Conservation (phyloP, 1,139 yeast species). For the Petasospora rhodanensis region DNA sequence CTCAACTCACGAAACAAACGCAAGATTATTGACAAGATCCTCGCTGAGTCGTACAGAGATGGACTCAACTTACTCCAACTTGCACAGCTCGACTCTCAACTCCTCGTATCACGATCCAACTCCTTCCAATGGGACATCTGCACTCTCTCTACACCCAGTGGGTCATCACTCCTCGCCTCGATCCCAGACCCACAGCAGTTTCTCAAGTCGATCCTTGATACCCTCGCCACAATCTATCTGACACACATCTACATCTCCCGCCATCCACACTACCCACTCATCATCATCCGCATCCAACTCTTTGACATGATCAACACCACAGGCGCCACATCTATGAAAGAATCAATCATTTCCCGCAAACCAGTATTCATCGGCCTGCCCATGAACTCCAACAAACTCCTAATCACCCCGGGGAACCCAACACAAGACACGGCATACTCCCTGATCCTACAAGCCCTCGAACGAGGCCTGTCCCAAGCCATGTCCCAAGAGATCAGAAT, state of each 20-base stretch:
- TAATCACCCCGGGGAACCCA: conserved; percentile 31
- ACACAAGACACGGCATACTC: conserved; percentile 40
- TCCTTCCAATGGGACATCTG: conserved; percentile 39
- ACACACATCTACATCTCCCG: conserved; percentile 63
- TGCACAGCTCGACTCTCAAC: conserved; percentile 68
- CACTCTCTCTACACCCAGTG: conserved; percentile 4
- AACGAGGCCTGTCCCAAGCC: conserved; percentile 42
- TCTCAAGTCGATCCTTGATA: conserved; percentile 41
- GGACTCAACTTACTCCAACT: conserved; percentile 67
- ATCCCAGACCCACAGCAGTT: conserved; percentile 38
- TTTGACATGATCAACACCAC: conserved; percentile 41
- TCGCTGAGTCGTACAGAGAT: conserved; percentile 53
- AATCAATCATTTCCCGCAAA: conserved; percentile 44
- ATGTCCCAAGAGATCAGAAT: conserved; percentile 30
- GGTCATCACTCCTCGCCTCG: conserved; percentile 21
- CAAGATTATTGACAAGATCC: conserved; percentile 44
- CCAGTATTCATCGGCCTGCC: conserved; percentile 69
- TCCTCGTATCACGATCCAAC: conserved; percentile 62
- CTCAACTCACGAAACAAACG: conserved; percentile 32
- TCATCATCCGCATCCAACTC: conserved; percentile 61
- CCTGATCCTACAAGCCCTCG: conserved; percentile 56
- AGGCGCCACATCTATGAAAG: conserved; percentile 4
- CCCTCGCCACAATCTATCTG: conserved; percentile 45
- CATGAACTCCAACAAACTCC: conserved; percentile 40
- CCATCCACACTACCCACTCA: conserved; percentile 58